These are phyloP conservation scores for Gossypium stocksii DNA, from an alignment of 345 rosid genomes.

Conservation along the genomic window DNA sequence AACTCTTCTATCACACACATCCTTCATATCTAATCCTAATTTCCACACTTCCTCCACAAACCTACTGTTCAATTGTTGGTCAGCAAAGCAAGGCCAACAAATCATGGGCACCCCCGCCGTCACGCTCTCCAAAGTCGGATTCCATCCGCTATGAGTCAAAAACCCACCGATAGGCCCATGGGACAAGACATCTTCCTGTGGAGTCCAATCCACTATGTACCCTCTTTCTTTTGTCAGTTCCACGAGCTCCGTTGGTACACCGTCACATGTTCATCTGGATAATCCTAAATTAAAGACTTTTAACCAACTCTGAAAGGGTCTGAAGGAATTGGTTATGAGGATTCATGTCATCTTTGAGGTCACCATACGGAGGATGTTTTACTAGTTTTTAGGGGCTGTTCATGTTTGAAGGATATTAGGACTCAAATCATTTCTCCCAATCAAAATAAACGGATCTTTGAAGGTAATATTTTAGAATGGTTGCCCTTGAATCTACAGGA, in stretches of 20 bases:
- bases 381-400: too few relatives aligned
- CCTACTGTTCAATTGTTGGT: conserved; percentile 60
- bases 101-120: conserved; percentile 34
- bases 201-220: conserved; percentile 38
- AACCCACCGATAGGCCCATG: conserved; percentile 61
- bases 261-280: neutral
- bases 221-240: conserved; percentile 24
- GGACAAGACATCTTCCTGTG: conserved; percentile 36
- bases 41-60: conserved; percentile 55
- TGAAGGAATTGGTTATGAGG: too few relatives aligned
- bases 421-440: too few relatives aligned
- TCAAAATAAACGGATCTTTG: too few relatives aligned
- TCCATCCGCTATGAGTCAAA: conserved; percentile 71
- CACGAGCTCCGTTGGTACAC: neutral
- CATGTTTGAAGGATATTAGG: too few relatives aligned
- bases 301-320: too few relatives aligned
- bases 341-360: too few relatives aligned
- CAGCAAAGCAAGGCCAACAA: conserved; percentile 60
- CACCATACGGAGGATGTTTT: too few relatives aligned
- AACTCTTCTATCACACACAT: conserved; percentile 38
- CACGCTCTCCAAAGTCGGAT: conserved; percentile 66
- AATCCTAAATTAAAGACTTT: too few relatives aligned
- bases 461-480: too few relatives aligned
- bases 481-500: too few relatives aligned
- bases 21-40: conserved; percentile 66